Evolutionary conservation across 2,329 filamentous ascomycete species (phyloP).

Genomic region (Epichloe glyceriae): DNA sequence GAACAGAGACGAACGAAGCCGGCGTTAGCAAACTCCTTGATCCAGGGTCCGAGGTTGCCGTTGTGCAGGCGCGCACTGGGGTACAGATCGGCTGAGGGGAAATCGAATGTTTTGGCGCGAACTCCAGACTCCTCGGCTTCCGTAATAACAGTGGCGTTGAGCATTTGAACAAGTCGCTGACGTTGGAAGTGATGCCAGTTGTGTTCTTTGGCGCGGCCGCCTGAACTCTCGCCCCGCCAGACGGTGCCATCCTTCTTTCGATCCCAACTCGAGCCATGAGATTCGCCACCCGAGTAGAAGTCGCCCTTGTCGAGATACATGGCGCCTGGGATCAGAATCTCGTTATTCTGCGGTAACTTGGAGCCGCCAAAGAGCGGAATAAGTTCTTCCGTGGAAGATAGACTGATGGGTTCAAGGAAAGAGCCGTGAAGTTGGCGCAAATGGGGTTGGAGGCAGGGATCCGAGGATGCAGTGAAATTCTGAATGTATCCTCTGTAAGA

Average conservation of each 20-base stretch:
- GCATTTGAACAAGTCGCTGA: conserved; percentile 57
- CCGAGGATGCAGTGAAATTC: conserved; percentile 45
- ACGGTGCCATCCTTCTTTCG: conserved; percentile 41
- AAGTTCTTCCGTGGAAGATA: conserved; percentile 39
- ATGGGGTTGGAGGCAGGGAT: conserved; percentile 46
- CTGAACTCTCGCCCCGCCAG: conserved; percentile 55
- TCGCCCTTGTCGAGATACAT: conserved; percentile 49
- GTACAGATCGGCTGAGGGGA: conserved; percentile 31
- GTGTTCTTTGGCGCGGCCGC: conserved; percentile 36
- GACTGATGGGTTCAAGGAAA: conserved; percentile 39
- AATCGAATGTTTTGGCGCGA: conserved; percentile 33
- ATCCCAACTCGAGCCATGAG: conserved; percentile 43
- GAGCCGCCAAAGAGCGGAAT: conserved; percentile 50
- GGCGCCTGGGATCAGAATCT: conserved; percentile 50
- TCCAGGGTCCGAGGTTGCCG: conserved; percentile 27
- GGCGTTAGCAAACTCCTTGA: conserved; percentile 26
- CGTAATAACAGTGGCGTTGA: conserved; percentile 47
- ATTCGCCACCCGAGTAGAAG: conserved; percentile 43
- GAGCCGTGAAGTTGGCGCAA: conserved; percentile 40
- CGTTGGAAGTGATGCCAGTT: conserved; percentile 59
- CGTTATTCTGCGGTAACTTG: conserved; percentile 49
- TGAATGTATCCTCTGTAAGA: conserved; percentile 35
- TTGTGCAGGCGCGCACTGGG: conserved; percentile 23
- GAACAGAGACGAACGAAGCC: conserved; percentile 32
- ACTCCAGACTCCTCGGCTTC: conserved; percentile 28